A percentile compares a stretch with the other conserved stretches of the same genome.
These are phyloP conservation scores for Melampsora abietis-canadensis DNA, from an alignment of 1,284 basidiomycete genomes.

Conservation along the genomic window DNA sequence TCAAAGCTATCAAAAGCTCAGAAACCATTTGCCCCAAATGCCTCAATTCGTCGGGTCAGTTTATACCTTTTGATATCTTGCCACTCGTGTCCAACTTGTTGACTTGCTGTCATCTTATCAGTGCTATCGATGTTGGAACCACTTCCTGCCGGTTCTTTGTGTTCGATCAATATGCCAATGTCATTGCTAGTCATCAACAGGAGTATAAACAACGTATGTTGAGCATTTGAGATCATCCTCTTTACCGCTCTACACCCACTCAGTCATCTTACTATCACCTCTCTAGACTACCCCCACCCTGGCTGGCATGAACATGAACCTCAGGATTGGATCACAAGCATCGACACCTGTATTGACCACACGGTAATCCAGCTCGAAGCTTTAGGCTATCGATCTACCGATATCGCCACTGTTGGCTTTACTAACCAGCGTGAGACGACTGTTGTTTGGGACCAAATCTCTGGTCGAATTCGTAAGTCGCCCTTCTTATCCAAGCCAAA, in stretches of 20 bases:
- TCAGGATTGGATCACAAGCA: constrained; percentile 72
- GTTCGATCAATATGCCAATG: constrained; percentile 83
- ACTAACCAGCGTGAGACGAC: constrained; percentile 98
- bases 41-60: constrained; percentile 4
- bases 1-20: not conserved
- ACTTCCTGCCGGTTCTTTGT: constrained; percentile 77
- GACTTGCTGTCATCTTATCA: not conserved
- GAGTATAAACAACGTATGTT: constrained; percentile 50
- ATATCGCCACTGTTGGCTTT: constrained; percentile 90
- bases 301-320: constrained; percentile 97
- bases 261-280: not conserved
- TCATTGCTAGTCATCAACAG: constrained; percentile 78
- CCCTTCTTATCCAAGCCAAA: not conserved
- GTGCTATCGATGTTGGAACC: constrained; percentile 84
- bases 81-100: not conserved
- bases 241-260: not conserved
- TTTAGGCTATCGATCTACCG: constrained; percentile 69
- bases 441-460: constrained; percentile 77
- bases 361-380: constrained; percentile 71
- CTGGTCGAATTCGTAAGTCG: constrained; percentile 66
- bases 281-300: constrained; percentile 44
- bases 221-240: not conserved
- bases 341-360: constrained; percentile 72
- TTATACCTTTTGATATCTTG: not conserved
- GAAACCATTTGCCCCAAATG: not conserved